phyloP scores from a whole-genome alignment of 2,329 filamentous ascomycete genomes.

The Pseudopyricularia javanii region DNA sequence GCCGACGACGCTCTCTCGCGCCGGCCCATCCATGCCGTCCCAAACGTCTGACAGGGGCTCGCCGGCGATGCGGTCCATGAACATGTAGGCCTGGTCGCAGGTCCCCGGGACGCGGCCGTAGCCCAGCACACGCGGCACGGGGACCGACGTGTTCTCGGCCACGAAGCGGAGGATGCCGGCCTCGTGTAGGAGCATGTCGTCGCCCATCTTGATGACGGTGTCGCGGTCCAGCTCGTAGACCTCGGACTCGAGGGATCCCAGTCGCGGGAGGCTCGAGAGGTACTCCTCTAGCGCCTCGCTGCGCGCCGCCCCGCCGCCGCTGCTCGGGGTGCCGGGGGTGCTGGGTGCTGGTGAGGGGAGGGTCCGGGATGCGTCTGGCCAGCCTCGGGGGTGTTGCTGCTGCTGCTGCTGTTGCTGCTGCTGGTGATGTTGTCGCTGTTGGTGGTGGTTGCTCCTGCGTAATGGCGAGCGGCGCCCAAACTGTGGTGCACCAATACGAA shows the following conservation, averaged over 20 bases:
- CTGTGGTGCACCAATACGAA: not conserved
- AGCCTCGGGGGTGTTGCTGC: too few relatives aligned
- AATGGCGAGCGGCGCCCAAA: not conserved
- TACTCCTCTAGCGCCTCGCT: not conserved
- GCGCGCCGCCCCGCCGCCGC: not conserved
- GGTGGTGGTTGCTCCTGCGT: too few relatives aligned
- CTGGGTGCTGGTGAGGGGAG: too few relatives aligned
- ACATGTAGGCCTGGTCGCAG: constrained; percentile 1
- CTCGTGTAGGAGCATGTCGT: constrained; percentile 2
- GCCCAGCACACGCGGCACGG: constrained; percentile 4
- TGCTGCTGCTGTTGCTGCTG: too few relatives aligned
- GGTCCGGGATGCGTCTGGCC: too few relatives aligned
- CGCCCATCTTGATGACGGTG: not conserved
- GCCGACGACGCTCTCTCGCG: not conserved
- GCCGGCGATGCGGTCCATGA: constrained; percentile 3
- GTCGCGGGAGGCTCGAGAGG: not conserved
- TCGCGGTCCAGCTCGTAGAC: not conserved
- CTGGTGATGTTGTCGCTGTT: too few relatives aligned
- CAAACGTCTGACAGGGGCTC: not conserved
- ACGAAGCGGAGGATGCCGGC: constrained; percentile 3
- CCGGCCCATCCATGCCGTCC: not conserved
- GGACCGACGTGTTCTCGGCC: not conserved
- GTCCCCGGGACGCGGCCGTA: constrained; percentile 1
- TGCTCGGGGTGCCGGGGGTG: too few relatives aligned
- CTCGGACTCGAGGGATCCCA: not conserved